Conservation (phyloP, 495 filamentous ascomycete species). For the Eremomyces bilateralis region DNA sequence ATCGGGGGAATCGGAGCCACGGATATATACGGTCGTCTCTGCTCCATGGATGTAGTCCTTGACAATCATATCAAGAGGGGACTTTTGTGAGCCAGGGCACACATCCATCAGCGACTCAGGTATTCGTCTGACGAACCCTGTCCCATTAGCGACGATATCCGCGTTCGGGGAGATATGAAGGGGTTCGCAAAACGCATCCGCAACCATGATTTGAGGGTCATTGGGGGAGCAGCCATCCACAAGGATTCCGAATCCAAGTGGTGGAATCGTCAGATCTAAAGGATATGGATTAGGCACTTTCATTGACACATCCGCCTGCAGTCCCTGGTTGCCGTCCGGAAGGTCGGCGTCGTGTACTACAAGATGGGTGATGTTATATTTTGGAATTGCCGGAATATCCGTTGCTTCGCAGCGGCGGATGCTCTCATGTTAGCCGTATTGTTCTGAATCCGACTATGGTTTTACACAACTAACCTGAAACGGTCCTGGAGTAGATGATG, state of each 20-base stretch:
- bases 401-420: too few species aligned
- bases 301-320: constrained; percentile 58
- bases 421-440: too few species aligned
- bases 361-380: constrained; percentile 53
- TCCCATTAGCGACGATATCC: constrained; percentile 42
- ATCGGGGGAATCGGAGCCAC: constrained; percentile 44
- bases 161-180: constrained; percentile 41
- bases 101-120: constrained; percentile 42
- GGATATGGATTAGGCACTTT: constrained; percentile 50
- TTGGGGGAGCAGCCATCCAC: constrained; percentile 50
- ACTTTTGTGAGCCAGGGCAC: constrained; percentile 54
- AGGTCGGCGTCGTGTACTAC: constrained; percentile 47
- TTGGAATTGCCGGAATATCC: constrained; percentile 53
- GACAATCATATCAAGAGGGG: constrained; percentile 70
- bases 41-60: constrained; percentile 61
- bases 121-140: constrained; percentile 44
- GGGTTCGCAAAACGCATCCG: constrained; percentile 44
- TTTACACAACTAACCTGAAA: constrained; percentile 55
- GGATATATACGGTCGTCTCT: constrained; percentile 56
- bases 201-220: constrained; percentile 46
- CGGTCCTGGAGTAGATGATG: constrained; percentile 44
- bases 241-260: constrained; percentile 62
- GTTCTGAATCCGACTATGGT: too few species aligned
- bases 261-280: constrained; percentile 47
- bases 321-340: constrained; percentile 30